These are phyloP conservation scores for Botrytis paeoniae DNA, from an alignment of 2,329 filamentous ascomycete species.

Conservation along the genomic window DNA sequence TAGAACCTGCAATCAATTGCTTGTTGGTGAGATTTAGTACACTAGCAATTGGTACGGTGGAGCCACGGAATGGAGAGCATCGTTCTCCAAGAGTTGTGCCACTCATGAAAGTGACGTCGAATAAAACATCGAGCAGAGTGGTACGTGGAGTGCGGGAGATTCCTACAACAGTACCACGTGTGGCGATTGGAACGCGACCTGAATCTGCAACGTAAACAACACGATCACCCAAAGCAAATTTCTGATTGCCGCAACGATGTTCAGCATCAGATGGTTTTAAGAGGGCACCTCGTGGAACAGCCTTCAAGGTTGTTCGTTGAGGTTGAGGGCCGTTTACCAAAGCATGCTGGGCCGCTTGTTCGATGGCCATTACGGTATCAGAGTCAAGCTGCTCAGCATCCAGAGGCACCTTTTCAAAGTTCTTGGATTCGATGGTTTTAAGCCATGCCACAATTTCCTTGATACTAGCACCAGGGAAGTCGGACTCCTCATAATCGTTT, in stretches of 20 bases:
- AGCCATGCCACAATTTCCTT: conserved; percentile 95
- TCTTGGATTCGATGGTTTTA: conserved; percentile 85
- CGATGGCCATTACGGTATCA: conserved; percentile 77
- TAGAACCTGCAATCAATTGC: conserved; percentile 72
- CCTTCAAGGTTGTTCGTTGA: conserved; percentile 67
- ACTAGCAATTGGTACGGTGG: conserved; percentile 82
- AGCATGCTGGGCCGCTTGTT: conserved; percentile 67
- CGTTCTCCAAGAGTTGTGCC: conserved; percentile 88
- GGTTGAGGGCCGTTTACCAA: conserved; percentile 50
- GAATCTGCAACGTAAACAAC: conserved; percentile 90
- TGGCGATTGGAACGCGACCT: conserved; percentile 91
- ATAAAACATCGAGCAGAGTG: conserved; percentile 84
- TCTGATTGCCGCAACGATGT: conserved; percentile 81
- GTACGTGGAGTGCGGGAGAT: conserved; percentile 84
- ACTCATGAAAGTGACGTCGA: conserved; percentile 95
- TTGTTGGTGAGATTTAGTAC: conserved; percentile 83
- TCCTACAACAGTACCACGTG: conserved; percentile 89
- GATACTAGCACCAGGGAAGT: conserved; percentile 79
- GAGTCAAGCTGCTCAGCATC: conserved; percentile 97
- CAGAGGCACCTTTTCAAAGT: conserved; percentile 91
- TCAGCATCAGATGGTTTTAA: conserved; percentile 96
- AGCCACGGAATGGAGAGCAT: conserved; percentile 89
- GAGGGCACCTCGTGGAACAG: conserved; percentile 81
- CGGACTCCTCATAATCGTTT: conserved; percentile 78
- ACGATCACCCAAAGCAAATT: conserved; percentile 81